phyloP scores from a whole-genome alignment of 768 basidiomycete species.

The Mycena rebaudengoi region DNA sequence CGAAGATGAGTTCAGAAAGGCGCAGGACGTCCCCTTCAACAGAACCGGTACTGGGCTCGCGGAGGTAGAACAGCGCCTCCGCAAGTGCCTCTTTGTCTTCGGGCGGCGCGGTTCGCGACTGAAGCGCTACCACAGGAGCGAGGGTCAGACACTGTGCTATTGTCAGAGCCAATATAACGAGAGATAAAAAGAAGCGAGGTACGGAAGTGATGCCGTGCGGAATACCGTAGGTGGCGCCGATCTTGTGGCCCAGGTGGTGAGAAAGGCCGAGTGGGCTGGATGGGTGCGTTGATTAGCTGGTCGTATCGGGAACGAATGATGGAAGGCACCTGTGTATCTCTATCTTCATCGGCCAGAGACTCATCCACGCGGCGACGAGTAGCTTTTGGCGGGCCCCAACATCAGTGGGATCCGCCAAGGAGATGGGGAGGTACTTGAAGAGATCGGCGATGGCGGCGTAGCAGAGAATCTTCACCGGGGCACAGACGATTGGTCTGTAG shows the following conservation, averaged over 20 bases:
- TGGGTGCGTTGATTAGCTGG: background rate
- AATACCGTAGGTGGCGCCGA: conserved; percentile 77
- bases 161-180: background rate
- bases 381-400: conserved; percentile 72
- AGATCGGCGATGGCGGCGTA: conserved; percentile 75
- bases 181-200: conserved; percentile 32
- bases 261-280: conserved; percentile 78
- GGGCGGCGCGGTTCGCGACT: conserved; percentile 64
- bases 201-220: conserved; percentile 90
- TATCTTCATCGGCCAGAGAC: conserved; percentile 70
- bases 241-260: conserved; percentile 76
- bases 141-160: conserved; percentile 73
- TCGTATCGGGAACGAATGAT: no score
- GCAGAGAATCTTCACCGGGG: conserved; percentile 70
- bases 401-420: conserved; percentile 64
- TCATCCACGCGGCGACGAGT: conserved; percentile 84
- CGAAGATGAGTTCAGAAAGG: conserved; percentile 61
- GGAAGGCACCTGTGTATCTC: conserved; percentile 60
- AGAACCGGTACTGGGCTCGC: conserved; percentile 67
- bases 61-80: conserved; percentile 63
- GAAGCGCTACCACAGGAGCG: conserved; percentile 65
- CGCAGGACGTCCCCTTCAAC: conserved; percentile 67
- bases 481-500: conserved; percentile 62
- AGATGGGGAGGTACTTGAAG: conserved; percentile 75
- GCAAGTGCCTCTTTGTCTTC: conserved; percentile 72